These are phyloP conservation scores for Aureobasidium mangrovei DNA, from an alignment of 2,329 filamentous ascomycete species.

Conservation along the genomic window DNA sequence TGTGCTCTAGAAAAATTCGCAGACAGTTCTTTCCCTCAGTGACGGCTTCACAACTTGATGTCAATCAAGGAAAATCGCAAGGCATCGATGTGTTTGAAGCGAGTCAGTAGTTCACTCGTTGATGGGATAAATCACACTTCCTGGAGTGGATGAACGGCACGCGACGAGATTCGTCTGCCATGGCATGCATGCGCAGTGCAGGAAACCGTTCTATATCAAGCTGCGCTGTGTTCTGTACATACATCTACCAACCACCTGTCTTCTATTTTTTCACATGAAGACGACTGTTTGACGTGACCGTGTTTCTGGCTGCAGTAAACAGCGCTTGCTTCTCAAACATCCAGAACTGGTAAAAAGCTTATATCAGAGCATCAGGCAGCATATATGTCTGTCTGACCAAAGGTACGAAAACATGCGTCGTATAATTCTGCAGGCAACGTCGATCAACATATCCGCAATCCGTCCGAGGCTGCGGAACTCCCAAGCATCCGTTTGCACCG, in stretches of 20 bases:
- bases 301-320: neutral
- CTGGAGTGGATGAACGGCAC: neutral
- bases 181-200: conserved; percentile 6
- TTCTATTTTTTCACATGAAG: neutral
- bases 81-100: neutral
- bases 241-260: conserved; percentile 13
- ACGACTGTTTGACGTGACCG: neutral
- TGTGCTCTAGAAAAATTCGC: neutral
- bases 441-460: conserved; percentile 11
- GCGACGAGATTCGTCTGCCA: neutral
- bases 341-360: neutral
- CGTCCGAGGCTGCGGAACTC: neutral
- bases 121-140: neutral
- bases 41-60: neutral
- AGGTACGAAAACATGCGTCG: neutral
- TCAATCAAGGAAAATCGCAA: neutral
- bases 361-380: neutral
- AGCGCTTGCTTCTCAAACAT: neutral
- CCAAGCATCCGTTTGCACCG: neutral
- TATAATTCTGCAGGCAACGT: conserved; percentile 3
- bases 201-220: conserved; percentile 5
- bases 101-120: neutral
- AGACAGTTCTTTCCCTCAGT: neutral
- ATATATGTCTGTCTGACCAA: neutral
- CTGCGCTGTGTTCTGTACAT: neutral